Conservation (phyloP, 148 eudicot genomes). For the Bassia scoparia region DNA sequence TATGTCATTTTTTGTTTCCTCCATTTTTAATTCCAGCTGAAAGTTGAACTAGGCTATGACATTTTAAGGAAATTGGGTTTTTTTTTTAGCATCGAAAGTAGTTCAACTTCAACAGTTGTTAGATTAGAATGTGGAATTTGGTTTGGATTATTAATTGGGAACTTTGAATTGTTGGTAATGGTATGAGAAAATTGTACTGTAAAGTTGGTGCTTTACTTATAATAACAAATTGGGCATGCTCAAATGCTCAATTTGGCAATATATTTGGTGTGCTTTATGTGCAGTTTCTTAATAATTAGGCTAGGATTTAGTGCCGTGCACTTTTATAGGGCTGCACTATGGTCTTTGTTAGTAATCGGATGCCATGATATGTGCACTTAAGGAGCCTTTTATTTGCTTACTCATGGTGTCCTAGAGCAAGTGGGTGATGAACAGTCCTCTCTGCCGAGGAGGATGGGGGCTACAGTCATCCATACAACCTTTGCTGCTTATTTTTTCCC, state of each 20-base stretch:
- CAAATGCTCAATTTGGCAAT: background rate
- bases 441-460: slow-evolving; percentile 55
- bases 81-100: background rate
- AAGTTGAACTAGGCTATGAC: background rate
- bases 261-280: background rate
- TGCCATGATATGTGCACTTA: slow-evolving; percentile 32
- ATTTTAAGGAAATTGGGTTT: background rate
- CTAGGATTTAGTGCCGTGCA: background rate
- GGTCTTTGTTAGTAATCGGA: background rate
- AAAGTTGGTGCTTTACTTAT: too few relatives aligned
- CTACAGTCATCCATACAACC: slow-evolving; percentile 52
- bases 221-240: too few relatives aligned
- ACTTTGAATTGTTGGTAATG: background rate
- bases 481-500: background rate
- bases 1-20: background rate
- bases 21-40: too few relatives aligned
- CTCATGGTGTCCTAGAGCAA: slow-evolving; percentile 44
- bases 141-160: background rate
- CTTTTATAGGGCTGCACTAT: background rate
- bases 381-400: slow-evolving; percentile 38
- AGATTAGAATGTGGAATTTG: background rate
- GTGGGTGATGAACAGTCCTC: slow-evolving; percentile 66
- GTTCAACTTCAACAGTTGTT: too few relatives aligned
- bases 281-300: background rate
- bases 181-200: too few relatives aligned